Percentiles rank a stretch among this genome's conserved stretches.
Evolutionary conservation across 768 basidiomycete species (phyloP).

Genomic region (Suillus americanus): DNA sequence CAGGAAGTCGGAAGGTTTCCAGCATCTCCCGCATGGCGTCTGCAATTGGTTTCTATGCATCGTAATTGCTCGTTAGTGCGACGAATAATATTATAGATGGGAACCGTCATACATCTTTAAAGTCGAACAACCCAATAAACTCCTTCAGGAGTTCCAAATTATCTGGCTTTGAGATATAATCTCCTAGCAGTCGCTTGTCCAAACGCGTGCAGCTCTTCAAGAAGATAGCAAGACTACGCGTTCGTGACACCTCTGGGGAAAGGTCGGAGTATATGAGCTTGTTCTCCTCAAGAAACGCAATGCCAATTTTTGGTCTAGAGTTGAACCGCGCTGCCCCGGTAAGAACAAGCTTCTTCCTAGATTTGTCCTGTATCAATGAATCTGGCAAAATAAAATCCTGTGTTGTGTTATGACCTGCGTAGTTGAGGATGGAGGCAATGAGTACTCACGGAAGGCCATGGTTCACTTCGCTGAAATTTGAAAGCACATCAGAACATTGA

Average conservation of each 20-base stretch:
- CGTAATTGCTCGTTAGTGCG: not conserved
- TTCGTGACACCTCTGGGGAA: conserved; percentile 52
- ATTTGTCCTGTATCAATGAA: conserved; percentile 66
- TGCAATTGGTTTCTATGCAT: conserved; percentile 81
- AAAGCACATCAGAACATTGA: conserved; percentile 7
- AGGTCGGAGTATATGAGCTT: conserved; percentile 78
- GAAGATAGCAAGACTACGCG: conserved; percentile 78
- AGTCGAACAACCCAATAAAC: conserved; percentile 88
- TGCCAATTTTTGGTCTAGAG: conserved; percentile 84
- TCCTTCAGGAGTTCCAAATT: conserved; percentile 82
- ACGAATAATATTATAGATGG: not conserved
- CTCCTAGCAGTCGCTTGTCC: conserved; percentile 92
- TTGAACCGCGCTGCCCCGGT: conserved; percentile 89
- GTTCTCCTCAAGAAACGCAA: conserved; percentile 91
- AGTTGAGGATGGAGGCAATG: not conserved
- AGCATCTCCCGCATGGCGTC: conserved; percentile 95
- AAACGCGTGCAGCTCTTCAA: conserved; percentile 81
- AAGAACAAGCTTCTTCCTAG: conserved; percentile 82
- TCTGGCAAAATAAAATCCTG: conserved; percentile 60
- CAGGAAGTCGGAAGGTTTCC: conserved; percentile 91
- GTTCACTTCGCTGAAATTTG: conserved; percentile 38
- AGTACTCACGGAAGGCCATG: conserved; percentile 64
- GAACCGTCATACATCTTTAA: conserved; percentile 66
- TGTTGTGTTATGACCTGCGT: not conserved
- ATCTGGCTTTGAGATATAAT: conserved; percentile 88